phyloP scores from a whole-genome alignment of 192 early-diverging fungal genomes.

The Podila epicladia region DNA sequence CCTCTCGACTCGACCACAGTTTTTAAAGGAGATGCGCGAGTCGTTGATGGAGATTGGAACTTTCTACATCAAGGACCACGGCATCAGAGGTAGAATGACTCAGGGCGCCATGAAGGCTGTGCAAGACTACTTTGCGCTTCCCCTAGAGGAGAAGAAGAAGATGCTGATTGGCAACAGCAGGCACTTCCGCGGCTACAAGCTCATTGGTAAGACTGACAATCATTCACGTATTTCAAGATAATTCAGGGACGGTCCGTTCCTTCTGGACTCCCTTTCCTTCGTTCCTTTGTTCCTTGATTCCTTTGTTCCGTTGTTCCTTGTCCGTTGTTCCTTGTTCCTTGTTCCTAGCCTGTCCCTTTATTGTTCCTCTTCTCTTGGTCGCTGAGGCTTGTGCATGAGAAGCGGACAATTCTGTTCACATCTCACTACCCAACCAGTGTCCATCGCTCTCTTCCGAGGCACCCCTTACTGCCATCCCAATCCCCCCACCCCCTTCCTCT shows the following conservation, averaged over 20 bases:
- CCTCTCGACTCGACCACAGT: slow-evolving; percentile 24
- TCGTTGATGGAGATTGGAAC: slow-evolving; percentile 65
- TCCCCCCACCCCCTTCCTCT: too few species aligned
- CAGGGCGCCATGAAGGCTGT: slow-evolving; percentile 49
- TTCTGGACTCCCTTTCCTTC: not conserved
- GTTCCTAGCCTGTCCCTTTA: not conserved
- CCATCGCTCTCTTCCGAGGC: too few species aligned
- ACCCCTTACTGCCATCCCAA: too few species aligned
- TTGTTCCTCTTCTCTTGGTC: not conserved
- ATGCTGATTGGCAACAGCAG: slow-evolving; percentile 63
- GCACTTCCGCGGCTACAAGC: slow-evolving; percentile 68
- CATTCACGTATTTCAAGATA: not conserved
- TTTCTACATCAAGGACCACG: slow-evolving; percentile 66
- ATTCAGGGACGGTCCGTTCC: too few species aligned
- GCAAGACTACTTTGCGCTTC: slow-evolving; percentile 62
- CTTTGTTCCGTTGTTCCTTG: not conserved
- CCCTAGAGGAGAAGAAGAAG: slow-evolving; percentile 63
- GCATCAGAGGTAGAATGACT: slow-evolving; percentile 40
- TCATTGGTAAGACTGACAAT: slow-evolving; percentile 35
- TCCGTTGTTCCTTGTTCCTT: not conserved
- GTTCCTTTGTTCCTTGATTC: not conserved
- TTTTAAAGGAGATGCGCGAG: slow-evolving; percentile 58
- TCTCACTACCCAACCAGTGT: too few species aligned
- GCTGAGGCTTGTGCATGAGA: not conserved
- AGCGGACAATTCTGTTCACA: too few species aligned